A percentile compares a stretch with the other conserved stretches of the same genome.
These are phyloP conservation scores for Lactarius vividus DNA, from an alignment of 768 basidiomycete genomes.

Conservation along the genomic window DNA sequence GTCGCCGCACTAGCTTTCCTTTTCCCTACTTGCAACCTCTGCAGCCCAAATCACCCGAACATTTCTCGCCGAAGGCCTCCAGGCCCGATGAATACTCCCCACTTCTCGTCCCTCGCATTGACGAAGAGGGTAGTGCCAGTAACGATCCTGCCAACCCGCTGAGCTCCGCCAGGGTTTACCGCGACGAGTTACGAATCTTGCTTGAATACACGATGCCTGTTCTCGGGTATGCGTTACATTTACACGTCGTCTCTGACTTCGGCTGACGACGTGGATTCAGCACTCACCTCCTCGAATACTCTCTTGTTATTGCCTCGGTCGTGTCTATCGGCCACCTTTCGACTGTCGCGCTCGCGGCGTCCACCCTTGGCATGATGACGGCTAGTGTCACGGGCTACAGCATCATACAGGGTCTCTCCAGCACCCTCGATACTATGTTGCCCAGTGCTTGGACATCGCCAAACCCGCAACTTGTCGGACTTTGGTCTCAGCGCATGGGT, in stretches of 20 bases:
- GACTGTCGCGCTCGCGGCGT: constrained; percentile 82
- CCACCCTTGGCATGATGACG: constrained; percentile 48
- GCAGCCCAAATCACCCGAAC: constrained; percentile 37
- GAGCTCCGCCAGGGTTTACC: constrained; percentile 38
- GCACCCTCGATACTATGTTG: constrained; percentile 88
- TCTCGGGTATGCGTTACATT: constrained; percentile 47
- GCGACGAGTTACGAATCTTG: constrained; percentile 60
- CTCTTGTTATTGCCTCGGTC: constrained; percentile 79
- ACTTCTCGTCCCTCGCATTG: constrained; percentile 49
- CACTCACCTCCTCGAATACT: constrained; percentile 81
- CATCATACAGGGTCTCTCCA: constrained; percentile 77
- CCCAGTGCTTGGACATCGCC: constrained; percentile 94
- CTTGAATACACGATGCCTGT: constrained; percentile 67
- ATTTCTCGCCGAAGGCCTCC: constrained; percentile 30
- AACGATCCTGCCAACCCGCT: not conserved
- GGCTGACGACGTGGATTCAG: constrained; percentile 37
- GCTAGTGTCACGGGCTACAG: constrained; percentile 65
- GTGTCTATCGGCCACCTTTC: constrained; percentile 89
- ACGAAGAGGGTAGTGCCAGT: constrained; percentile 44
- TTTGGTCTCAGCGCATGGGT: constrained; percentile 92
- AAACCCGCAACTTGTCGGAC: constrained; percentile 78
- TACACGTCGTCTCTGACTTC: not conserved
- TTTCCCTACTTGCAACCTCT: constrained; percentile 39
- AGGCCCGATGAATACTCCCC: constrained; percentile 30
- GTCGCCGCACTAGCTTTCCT: constrained; percentile 35